A percentile compares a stretch with the other conserved stretches of the same genome.
These are phyloP conservation scores for Annona cherimola DNA, from an alignment of 164 flowering plant species.

Conservation along the genomic window DNA sequence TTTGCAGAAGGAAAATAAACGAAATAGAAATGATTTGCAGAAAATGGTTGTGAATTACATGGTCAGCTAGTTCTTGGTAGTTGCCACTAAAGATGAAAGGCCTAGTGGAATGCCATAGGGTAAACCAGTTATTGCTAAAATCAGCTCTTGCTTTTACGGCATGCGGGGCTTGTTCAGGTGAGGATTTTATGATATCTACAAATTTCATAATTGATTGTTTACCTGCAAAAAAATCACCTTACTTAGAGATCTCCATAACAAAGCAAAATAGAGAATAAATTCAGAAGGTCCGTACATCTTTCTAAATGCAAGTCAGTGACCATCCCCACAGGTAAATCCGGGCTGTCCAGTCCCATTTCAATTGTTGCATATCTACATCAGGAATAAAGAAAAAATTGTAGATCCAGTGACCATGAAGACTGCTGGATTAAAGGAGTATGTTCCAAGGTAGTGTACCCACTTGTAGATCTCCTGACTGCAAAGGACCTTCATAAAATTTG, in stretches of 20 bases:
- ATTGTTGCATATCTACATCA: slow-evolving; percentile 57
- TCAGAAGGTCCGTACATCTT: slow-evolving; percentile 40
- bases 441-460: slow-evolving; percentile 12
- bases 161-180: slow-evolving; percentile 33
- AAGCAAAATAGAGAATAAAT: too few species aligned
- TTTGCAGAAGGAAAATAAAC: too few species aligned
- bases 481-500: slow-evolving; percentile 64
- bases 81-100: slow-evolving; percentile 50
- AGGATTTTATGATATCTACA: slow-evolving; percentile 35
- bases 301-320: slow-evolving; percentile 51
- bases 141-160: slow-evolving; percentile 54
- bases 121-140: slow-evolving; percentile 71
- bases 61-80: slow-evolving; percentile 58
- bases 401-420: not conserved
- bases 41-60: slow-evolving; percentile 34
- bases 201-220: slow-evolving; percentile 50
- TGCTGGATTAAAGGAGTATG: not conserved
- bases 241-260: too few species aligned
- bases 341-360: slow-evolving; percentile 74
- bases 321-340: slow-evolving; percentile 73
- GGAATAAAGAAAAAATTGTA: not conserved
- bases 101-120: slow-evolving; percentile 59
- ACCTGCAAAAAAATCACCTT: slow-evolving; percentile 31
- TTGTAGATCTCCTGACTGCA: slow-evolving; percentile 77
- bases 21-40: too few species aligned